These are phyloP conservation scores for Bipolaris sorokiniana DNA, from an alignment of 2,329 filamentous ascomycete genomes.

Conservation along the genomic window DNA sequence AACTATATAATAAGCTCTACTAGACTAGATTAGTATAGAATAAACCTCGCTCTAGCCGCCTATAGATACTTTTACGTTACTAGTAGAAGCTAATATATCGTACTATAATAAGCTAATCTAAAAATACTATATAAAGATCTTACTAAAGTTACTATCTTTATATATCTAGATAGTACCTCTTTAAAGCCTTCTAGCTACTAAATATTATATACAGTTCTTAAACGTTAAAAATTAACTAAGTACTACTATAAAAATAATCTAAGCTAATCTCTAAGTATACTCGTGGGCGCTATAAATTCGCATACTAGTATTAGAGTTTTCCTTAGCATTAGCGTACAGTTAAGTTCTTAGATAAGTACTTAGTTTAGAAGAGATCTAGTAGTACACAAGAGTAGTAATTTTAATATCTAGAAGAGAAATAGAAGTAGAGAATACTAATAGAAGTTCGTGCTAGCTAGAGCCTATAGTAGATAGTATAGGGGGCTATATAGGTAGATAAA, in stretches of 20 bases:
- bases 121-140: constrained; percentile 18
- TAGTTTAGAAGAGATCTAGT: constrained; percentile 18
- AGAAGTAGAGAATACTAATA: constrained; percentile 19
- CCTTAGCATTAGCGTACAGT: constrained; percentile 6
- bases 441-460: neutral
- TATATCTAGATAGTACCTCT: constrained; percentile 1
- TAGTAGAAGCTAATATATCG: constrained; percentile 8
- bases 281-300: neutral
- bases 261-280: constrained; percentile 1
- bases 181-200: constrained; percentile 1
- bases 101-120: neutral
- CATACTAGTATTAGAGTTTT: constrained; percentile 9
- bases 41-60: neutral
- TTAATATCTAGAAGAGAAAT: constrained; percentile 20
- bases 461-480: constrained; percentile 24
- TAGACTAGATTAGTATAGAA: neutral
- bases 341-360: constrained; percentile 24
- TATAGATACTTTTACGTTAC: constrained; percentile 2
- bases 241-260: constrained; percentile 5
- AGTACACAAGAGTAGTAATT: constrained; percentile 17
- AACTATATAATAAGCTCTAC: neutral
- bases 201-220: constrained; percentile 5
- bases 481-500: constrained; percentile 16
- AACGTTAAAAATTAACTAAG: constrained; percentile 1
- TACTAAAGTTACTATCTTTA: neutral